These are phyloP conservation scores for Wallacemonas sp. DNA, from an alignment of 208 protist species.

Conservation along the genomic window DNA sequence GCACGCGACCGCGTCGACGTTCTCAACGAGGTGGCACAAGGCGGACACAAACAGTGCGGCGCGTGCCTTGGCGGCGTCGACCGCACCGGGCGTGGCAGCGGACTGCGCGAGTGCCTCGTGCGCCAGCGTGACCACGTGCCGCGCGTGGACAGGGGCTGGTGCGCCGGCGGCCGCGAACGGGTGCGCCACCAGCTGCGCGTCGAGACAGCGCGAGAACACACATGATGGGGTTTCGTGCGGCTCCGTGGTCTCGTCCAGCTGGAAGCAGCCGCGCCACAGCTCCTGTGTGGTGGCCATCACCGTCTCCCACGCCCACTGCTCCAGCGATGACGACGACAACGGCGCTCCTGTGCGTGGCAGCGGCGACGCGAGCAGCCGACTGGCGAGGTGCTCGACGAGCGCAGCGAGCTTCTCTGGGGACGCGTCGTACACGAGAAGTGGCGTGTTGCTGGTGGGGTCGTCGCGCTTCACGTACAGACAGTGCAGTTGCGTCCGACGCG, in stretches of 20 bases:
- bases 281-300: neutral
- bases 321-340: neutral
- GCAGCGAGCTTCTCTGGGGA: neutral
- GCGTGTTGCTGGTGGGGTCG: neutral
- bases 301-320: slow-evolving; percentile 10
- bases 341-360: neutral
- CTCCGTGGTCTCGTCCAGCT: neutral
- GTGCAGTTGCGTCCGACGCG: neutral
- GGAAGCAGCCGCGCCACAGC: slow-evolving; percentile 13
- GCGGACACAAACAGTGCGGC: neutral
- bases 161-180: neutral
- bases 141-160: neutral
- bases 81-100: neutral
- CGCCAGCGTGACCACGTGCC: slow-evolving; percentile 1
- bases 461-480: neutral
- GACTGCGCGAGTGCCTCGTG: neutral
- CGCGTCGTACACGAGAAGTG: too few relatives aligned
- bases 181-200: neutral
- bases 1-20: neutral
- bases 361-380: neutral
- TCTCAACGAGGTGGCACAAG: neutral
- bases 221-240: neutral
- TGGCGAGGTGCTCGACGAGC: neutral
- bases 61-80: neutral
- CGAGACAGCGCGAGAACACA: neutral